phyloP scores from a whole-genome alignment of 2,329 filamentous ascomycete species.

The Myotisia sp. region DNA sequence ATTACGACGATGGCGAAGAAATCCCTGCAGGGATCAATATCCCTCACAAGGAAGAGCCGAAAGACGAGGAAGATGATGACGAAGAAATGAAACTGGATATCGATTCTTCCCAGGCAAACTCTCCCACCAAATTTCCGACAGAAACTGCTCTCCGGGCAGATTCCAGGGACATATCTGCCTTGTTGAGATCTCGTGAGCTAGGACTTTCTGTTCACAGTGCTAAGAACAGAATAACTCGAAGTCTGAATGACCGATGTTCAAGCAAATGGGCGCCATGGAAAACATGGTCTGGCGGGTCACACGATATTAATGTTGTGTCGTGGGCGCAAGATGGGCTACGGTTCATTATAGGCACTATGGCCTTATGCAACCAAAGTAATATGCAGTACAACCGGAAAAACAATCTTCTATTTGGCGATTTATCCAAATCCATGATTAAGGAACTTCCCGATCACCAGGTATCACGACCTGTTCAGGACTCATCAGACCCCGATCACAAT shows the following conservation, averaged over 20 bases:
- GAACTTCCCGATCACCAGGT: constrained; percentile 43
- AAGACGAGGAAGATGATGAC: not conserved
- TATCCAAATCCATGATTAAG: constrained; percentile 27
- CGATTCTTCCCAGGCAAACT: no score
- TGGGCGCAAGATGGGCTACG: constrained; percentile 42
- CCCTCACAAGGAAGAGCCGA: no score
- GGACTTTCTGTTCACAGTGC: constrained; percentile 11
- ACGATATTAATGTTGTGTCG: constrained; percentile 42
- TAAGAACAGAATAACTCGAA: constrained; percentile 13
- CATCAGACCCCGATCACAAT: constrained; percentile 29
- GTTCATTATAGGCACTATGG: constrained; percentile 45
- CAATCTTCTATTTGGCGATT: constrained; percentile 42
- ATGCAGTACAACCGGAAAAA: constrained; percentile 47
- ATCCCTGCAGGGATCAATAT: no score
- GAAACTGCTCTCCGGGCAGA: constrained; percentile 5
- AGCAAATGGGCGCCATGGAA: constrained; percentile 28
- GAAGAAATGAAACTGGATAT: not conserved
- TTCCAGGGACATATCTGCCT: constrained; percentile 2
- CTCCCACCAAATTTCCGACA: no score
- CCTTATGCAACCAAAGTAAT: constrained; percentile 40
- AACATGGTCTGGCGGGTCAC: constrained; percentile 44
- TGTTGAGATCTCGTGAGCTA: constrained; percentile 21
- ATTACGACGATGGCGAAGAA: constrained; percentile 9
- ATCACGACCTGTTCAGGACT: constrained; percentile 23
- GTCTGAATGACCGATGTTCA: constrained; percentile 17